A percentile compares a stretch with the other conserved stretches of the same genome.
These are phyloP conservation scores for Zymoseptoria pseudotritici DNA, from an alignment of 2,329 filamentous ascomycete species.

Conservation along the genomic window DNA sequence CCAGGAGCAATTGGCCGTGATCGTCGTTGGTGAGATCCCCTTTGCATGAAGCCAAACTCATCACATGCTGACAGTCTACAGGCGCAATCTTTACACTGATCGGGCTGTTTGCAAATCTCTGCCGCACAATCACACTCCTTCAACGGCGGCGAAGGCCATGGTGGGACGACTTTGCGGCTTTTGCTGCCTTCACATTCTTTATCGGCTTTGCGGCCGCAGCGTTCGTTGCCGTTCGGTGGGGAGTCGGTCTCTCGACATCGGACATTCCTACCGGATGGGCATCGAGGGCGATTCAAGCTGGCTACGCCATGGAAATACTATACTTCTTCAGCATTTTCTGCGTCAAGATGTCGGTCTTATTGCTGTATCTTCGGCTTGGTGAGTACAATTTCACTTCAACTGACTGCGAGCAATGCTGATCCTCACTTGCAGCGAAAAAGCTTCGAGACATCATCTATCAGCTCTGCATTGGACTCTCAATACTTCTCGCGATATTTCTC, in stretches of 20 bases:
- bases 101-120: slow-evolving; percentile 14
- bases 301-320: slow-evolving; percentile 27
- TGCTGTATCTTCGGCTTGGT: slow-evolving; percentile 35
- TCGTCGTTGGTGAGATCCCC: slow-evolving; percentile 4
- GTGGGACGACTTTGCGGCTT: slow-evolving; percentile 18
- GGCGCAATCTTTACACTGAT: slow-evolving; percentile 13
- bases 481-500: slow-evolving; percentile 30
- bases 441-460: slow-evolving; percentile 16
- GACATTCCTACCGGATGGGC: slow-evolving; percentile 14
- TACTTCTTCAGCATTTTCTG: slow-evolving; percentile 36
- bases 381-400: slow-evolving; percentile 10
- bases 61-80: neutral
- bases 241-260: slow-evolving; percentile 12
- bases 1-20: neutral
- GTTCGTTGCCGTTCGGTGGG: slow-evolving; percentile 18
- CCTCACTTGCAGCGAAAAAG: slow-evolving; percentile 15
- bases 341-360: slow-evolving; percentile 34
- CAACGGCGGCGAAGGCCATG: slow-evolving; percentile 14
- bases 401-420: slow-evolving; percentile 11
- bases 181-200: slow-evolving; percentile 14
- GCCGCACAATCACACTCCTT: slow-evolving; percentile 12
- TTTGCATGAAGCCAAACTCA: neutral
- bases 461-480: slow-evolving; percentile 27
- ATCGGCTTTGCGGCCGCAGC: slow-evolving; percentile 13
- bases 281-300: slow-evolving; percentile 17